Conservation (phyloP, 2,329 filamentous ascomycete genomes). For the Calonectria fujianensis region DNA sequence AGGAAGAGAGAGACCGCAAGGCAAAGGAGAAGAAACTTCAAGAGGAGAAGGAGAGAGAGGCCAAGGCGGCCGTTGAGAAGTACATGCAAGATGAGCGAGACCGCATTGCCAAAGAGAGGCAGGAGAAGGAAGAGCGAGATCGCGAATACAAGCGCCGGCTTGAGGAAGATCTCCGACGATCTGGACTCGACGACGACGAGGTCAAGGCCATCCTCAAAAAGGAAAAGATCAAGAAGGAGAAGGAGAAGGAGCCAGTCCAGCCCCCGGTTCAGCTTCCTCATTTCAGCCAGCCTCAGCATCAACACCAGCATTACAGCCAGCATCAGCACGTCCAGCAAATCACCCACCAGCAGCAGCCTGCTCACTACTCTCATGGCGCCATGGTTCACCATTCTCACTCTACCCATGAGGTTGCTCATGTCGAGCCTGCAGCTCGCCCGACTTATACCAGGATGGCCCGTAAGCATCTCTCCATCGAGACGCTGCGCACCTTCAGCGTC, state of each 20-base stretch:
- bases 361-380: conserved; percentile 3
- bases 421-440: conserved; percentile 59
- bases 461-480: conserved; percentile 77
- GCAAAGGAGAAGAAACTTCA: conserved; percentile 68
- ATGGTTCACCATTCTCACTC: neutral
- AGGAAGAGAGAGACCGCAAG: conserved; percentile 65
- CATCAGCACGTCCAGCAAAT: neutral
- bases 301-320: neutral
- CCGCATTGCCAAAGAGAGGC: conserved; percentile 66
- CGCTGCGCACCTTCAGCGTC: conserved; percentile 72
- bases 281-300: conserved; percentile 8
- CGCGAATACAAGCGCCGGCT: conserved; percentile 72
- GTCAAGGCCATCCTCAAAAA: conserved; percentile 77
- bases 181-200: conserved; percentile 75
- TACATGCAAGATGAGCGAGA: conserved; percentile 70
- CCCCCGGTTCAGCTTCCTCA: conserved; percentile 28
- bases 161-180: conserved; percentile 74
- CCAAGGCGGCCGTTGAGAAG: conserved; percentile 69
- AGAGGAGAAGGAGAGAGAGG: conserved; percentile 70
- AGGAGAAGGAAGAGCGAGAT: conserved; percentile 65
- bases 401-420: conserved; percentile 6
- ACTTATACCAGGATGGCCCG: conserved; percentile 80
- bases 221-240: conserved; percentile 67
- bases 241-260: conserved; percentile 43
- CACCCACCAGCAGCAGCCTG: neutral